Evolutionary conservation across 495 filamentous ascomycete genomes (phyloP).

Genomic region (Hypomontagnella monticulosa): DNA sequence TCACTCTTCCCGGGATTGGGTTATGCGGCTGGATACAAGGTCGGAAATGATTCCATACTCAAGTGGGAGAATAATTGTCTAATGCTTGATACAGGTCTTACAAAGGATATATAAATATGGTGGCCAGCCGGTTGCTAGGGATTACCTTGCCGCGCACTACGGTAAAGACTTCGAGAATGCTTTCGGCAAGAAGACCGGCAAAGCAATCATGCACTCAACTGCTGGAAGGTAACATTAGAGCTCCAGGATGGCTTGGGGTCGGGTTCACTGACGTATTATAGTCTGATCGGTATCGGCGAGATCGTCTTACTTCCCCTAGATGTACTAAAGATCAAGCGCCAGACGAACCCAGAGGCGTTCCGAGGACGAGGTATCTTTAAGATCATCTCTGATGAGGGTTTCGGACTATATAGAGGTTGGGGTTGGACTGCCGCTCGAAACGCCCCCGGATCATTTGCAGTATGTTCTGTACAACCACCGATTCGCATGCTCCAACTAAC

Average conservation of each 20-base stretch:
- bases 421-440: constrained; percentile 98
- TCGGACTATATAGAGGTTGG: constrained; percentile 94
- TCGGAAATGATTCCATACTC: constrained; percentile 47
- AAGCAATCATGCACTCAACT: constrained; percentile 97
- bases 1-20: constrained; percentile 96
- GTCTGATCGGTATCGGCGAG: constrained; percentile 95
- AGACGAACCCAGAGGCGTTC: constrained; percentile 99
- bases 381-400: constrained; percentile 93
- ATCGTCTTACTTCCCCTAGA: constrained; percentile 94
- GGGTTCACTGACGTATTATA: constrained; percentile 47
- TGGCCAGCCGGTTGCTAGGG: constrained; percentile 93
- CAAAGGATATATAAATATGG: constrained; percentile 99
- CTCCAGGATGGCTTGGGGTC: not conserved
- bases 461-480: constrained; percentile 56
- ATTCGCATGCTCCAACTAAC: constrained; percentile 12
- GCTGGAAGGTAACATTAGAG: constrained; percentile 75
- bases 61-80: not conserved
- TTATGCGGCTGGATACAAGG: constrained; percentile 98
- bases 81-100: constrained; percentile 64
- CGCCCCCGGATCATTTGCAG: constrained; percentile 95
- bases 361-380: constrained; percentile 88
- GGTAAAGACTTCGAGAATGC: constrained; percentile 82
- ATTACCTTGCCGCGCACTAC: constrained; percentile 86
- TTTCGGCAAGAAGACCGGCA: constrained; percentile 96
- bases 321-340: constrained; percentile 98